A percentile compares a stretch with the other conserved stretches of the same genome.
These are phyloP conservation scores for Wickerhamomyces tratensis DNA, from an alignment of 805 yeast genomes.

Conservation along the genomic window DNA sequence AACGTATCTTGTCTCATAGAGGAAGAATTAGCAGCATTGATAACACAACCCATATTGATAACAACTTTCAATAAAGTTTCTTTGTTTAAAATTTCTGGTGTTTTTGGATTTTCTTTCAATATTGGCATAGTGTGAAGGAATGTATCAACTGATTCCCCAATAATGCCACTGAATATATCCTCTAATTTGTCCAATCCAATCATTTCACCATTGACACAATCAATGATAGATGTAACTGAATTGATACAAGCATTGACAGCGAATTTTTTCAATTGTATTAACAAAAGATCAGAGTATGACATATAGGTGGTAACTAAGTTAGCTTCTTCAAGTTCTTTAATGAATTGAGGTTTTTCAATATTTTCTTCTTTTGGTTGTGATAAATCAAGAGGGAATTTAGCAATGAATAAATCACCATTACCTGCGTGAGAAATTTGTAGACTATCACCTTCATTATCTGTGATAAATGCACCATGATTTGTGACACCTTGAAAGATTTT, in stretches of 20 bases:
- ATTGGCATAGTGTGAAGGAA: slow-evolving; percentile 22
- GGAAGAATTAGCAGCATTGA: slow-evolving; percentile 45
- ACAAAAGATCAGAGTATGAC: slow-evolving; percentile 37
- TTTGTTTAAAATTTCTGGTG: slow-evolving; percentile 14
- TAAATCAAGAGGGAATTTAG: slow-evolving; percentile 39
- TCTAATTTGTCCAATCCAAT: slow-evolving; percentile 37
- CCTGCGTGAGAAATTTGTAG: slow-evolving; percentile 62
- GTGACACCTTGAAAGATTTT: slow-evolving; percentile 65
- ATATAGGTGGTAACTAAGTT: slow-evolving; percentile 20
- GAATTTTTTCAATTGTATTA: slow-evolving; percentile 67
- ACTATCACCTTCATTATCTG: slow-evolving; percentile 18
- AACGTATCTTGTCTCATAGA: slow-evolving; percentile 47
- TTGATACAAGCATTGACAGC: slow-evolving; percentile 78
- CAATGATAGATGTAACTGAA: slow-evolving; percentile 68
- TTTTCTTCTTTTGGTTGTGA: slow-evolving; percentile 3
- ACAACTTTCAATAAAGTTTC: slow-evolving; percentile 25
- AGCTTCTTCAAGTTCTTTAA: slow-evolving; percentile 19
- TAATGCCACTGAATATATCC: slow-evolving; percentile 21
- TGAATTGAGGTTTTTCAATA: slow-evolving; percentile 14
- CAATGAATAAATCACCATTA: slow-evolving; percentile 48
- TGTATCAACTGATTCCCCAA: slow-evolving; percentile 23
- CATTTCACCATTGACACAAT: slow-evolving; percentile 72
- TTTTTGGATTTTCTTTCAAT: slow-evolving; percentile 15
- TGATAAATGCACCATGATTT: slow-evolving; percentile 71
- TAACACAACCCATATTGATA: slow-evolving; percentile 30